Conservation (phyloP, 805 yeast genomes). For the Lipomyces sp. region DNA sequence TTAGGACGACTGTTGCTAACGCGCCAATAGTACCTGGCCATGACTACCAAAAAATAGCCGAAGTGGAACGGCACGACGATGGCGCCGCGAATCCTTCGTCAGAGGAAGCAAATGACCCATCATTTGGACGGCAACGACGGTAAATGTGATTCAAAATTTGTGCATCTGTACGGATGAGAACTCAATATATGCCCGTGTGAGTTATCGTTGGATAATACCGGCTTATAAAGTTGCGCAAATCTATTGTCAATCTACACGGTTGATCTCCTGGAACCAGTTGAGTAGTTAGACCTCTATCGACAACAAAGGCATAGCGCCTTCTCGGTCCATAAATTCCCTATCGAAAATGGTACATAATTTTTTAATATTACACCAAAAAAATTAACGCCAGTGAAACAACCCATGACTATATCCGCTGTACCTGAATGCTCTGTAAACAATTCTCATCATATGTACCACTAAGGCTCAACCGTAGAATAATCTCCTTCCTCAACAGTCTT, state of each 20-base stretch:
- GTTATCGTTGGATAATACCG: too few relatives aligned
- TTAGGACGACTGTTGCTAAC: background rate
- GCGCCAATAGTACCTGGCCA: slow-evolving; percentile 17
- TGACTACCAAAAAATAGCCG: slow-evolving; percentile 32
- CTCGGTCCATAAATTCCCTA: background rate
- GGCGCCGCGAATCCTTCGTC: slow-evolving; percentile 36
- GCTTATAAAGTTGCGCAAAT: too few relatives aligned
- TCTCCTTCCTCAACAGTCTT: slow-evolving; percentile 66
- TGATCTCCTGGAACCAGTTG: too few relatives aligned
- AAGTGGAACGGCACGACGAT: slow-evolving; percentile 29
- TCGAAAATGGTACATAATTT: background rate
- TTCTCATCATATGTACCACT: background rate
- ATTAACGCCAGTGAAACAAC: background rate
- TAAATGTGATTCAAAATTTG: background rate
- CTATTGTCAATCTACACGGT: too few relatives aligned
- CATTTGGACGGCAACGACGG: slow-evolving; percentile 26
- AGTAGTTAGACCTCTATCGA: too few relatives aligned
- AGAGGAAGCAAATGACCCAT: slow-evolving; percentile 34
- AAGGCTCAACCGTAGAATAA: slow-evolving; percentile 43
- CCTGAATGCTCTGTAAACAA: background rate
- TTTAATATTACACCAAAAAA: background rate
- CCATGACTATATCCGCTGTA: background rate
- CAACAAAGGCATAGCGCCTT: too few relatives aligned
- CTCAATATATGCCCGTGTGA: too few relatives aligned
- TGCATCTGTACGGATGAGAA: background rate